Evolutionary conservation across 2,329 filamentous ascomycete species (phyloP).

Genomic region (Didymella pomorum): DNA sequence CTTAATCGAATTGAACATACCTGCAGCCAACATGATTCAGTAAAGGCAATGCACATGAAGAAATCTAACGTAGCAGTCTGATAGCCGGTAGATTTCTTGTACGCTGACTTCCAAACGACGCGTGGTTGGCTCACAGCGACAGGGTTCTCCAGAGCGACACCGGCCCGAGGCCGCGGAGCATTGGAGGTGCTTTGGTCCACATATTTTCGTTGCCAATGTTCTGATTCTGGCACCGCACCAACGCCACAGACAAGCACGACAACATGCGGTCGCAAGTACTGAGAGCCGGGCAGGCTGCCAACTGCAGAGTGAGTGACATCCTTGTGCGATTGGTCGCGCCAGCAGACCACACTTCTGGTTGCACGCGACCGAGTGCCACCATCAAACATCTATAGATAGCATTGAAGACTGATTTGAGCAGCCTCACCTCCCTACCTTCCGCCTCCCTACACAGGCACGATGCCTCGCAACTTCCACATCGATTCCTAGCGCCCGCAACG

Average conservation of each 20-base stretch:
- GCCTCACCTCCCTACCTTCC: constrained; percentile 36
- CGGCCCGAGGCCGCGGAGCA: constrained; percentile 15
- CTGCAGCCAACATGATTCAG: neutral
- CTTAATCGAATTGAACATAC: neutral
- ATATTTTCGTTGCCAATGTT: constrained; percentile 40
- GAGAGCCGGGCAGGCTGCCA: constrained; percentile 41
- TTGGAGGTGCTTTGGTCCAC: constrained; percentile 20
- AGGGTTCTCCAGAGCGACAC: constrained; percentile 30
- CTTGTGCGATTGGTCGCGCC: constrained; percentile 7
- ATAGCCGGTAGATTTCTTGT: neutral
- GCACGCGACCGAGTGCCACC: neutral
- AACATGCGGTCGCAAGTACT: constrained; percentile 49
- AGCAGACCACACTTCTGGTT: neutral
- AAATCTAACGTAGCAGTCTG: neutral
- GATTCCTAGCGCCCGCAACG: constrained; percentile 35
- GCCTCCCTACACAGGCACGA: constrained; percentile 30
- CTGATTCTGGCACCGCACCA: constrained; percentile 27
- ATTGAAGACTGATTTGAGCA: constrained; percentile 26
- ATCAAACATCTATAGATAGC: neutral
- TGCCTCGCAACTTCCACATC: constrained; percentile 46
- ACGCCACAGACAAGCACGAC: constrained; percentile 27
- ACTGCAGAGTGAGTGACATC: constrained; percentile 41
- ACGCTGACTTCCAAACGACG: constrained; percentile 26
- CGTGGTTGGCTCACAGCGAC: constrained; percentile 35
- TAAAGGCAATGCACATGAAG: neutral